Percentiles rank a stretch among this genome's conserved stretches.
Evolutionary conservation across 2,329 filamentous ascomycete genomes (phyloP).

Genomic region (Lecanosticta acicola): DNA sequence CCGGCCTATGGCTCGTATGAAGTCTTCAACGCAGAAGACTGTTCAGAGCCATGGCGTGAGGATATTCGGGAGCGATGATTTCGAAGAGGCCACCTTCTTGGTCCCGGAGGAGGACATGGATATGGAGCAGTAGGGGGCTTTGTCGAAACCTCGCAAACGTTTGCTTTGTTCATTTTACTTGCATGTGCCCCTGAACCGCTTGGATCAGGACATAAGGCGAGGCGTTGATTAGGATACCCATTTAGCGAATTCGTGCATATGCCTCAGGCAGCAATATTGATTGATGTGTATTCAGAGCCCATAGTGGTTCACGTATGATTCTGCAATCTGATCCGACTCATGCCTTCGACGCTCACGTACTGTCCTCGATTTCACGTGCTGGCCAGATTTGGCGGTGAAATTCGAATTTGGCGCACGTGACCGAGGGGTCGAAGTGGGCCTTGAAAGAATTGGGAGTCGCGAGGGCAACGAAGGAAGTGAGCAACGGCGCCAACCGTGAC

Average conservation of each 20-base stretch:
- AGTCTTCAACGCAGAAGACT: constrained; percentile 27
- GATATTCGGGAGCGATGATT: constrained; percentile 49
- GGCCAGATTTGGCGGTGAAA: no score
- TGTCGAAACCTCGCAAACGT: not conserved
- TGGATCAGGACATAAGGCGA: not conserved
- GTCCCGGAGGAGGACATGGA: constrained; percentile 13
- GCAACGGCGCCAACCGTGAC: not conserved
- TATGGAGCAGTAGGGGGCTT: not conserved
- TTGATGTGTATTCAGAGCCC: no score
- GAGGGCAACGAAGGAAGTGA: not conserved
- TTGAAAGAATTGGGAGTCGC: not conserved
- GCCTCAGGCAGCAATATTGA: constrained; percentile 3
- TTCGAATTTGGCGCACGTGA: not conserved
- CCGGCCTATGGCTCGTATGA: constrained; percentile 24
- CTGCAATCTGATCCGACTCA: no score
- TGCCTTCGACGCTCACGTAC: no score
- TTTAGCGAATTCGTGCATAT: not conserved
- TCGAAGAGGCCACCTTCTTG: constrained; percentile 63
- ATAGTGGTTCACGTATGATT: no score
- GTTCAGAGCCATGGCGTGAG: constrained; percentile 33
- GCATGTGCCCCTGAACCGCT: not conserved
- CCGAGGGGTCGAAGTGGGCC: not conserved
- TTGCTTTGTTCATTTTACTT: not conserved
- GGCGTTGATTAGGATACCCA: constrained; percentile 6
- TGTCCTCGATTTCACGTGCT: no score